Percentiles rank a stretch among this genome's conserved stretches.
Evolutionary conservation across 352 stramenopile species (phyloP).

Genomic region (Thraustotheca clavata): DNA sequence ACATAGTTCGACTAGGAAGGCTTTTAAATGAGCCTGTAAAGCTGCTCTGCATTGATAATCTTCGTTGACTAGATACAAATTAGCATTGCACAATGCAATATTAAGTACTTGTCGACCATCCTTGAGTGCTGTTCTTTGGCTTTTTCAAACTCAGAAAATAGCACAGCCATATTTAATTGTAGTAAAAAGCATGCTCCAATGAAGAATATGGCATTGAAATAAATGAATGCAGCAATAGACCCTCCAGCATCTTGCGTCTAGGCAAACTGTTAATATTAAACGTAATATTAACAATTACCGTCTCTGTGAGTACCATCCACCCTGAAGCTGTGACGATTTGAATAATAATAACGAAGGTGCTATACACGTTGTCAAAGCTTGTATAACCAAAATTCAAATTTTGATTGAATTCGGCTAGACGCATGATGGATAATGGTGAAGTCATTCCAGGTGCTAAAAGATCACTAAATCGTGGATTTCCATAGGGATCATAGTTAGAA

Average conservation of each 20-base stretch:
- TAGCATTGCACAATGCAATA: neutral
- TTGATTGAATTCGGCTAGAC: constrained; percentile 31
- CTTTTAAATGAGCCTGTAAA: too few species aligned
- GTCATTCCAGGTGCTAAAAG: neutral
- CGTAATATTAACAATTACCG: constrained; percentile 36
- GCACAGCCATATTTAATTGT: constrained; percentile 76
- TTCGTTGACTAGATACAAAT: neutral
- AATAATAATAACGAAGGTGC: constrained; percentile 77
- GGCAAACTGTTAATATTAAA: neutral
- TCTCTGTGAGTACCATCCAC: constrained; percentile 81
- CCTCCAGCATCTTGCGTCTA: constrained; percentile 30
- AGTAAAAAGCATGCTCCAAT: constrained; percentile 77
- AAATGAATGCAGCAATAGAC: constrained; percentile 40
- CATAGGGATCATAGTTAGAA: constrained; percentile 32
- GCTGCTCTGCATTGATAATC: neutral
- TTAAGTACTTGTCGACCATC: neutral
- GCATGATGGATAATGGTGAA: constrained; percentile 12
- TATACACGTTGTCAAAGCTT: constrained; percentile 78
- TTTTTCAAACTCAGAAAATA: constrained; percentile 37
- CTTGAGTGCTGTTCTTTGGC: constrained; percentile 16
- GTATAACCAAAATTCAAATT: constrained; percentile 68
- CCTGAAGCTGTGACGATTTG: constrained; percentile 85
- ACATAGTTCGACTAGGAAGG: too few species aligned
- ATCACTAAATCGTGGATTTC: constrained; percentile 28
- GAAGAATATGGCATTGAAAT: constrained; percentile 74